phyloP scores from a whole-genome alignment of 2,329 filamentous ascomycete genomes.

The Alternaria triticina region DNA sequence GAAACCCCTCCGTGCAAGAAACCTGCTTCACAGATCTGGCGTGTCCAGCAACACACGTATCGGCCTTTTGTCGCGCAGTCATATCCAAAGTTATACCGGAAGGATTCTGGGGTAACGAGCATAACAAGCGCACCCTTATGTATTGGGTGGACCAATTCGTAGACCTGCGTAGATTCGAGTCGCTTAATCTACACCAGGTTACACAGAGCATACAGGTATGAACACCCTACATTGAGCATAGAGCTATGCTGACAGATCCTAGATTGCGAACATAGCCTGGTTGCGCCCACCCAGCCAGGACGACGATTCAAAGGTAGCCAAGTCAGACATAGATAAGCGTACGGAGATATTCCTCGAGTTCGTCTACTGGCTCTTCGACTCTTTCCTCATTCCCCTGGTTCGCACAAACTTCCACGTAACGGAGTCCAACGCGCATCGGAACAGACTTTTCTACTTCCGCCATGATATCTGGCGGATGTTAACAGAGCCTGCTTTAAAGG shows the following conservation, averaged over 20 bases:
- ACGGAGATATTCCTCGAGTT: slow-evolving; percentile 82
- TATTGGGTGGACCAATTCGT: slow-evolving; percentile 79
- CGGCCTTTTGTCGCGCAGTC: slow-evolving; percentile 83
- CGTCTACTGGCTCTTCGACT: slow-evolving; percentile 92
- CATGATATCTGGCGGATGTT: slow-evolving; percentile 88
- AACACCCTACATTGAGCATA: slow-evolving; percentile 6
- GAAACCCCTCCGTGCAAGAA: slow-evolving; percentile 23
- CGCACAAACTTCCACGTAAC: slow-evolving; percentile 93
- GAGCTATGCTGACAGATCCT: slow-evolving; percentile 21
- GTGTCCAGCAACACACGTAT: slow-evolving; percentile 72
- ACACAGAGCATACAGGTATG: slow-evolving; percentile 75
- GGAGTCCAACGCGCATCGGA: slow-evolving; percentile 80
- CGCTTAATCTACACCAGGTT: slow-evolving; percentile 77
- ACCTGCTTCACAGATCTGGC: slow-evolving; percentile 68
- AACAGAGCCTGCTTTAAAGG: slow-evolving; percentile 72
- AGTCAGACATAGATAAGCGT: slow-evolving; percentile 76
- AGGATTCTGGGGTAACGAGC: slow-evolving; percentile 73
- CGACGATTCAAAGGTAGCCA: slow-evolving; percentile 63
- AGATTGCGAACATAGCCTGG: slow-evolving; percentile 77
- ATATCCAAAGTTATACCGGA: slow-evolving; percentile 75
- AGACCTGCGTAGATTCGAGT: slow-evolving; percentile 79
- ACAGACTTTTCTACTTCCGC: slow-evolving; percentile 88
- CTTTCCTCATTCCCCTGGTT: slow-evolving; percentile 84
- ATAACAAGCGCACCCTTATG: slow-evolving; percentile 70
- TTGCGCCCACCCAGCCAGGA: slow-evolving; percentile 63